Base-by-base conservation (phyloP, 2,329 filamentous ascomycete genomes). In the Pyrenophora seminiperda region DNA sequence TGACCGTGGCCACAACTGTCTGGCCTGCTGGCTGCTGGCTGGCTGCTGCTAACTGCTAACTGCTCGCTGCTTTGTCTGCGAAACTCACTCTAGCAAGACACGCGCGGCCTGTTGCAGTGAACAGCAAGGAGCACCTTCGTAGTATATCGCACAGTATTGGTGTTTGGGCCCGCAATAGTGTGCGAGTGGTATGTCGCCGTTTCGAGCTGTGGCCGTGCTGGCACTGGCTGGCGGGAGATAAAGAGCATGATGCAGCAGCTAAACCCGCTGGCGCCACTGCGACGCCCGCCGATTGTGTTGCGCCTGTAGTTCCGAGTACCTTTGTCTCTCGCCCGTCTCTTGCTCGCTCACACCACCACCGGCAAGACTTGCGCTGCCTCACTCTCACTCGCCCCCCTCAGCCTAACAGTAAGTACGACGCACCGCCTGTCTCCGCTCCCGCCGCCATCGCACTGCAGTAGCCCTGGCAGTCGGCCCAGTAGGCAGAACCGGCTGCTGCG, bases 401-500 rank as follows among this genome's bases (percentile, higher is more conserved):
- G 20, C 44, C 49, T 22, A 15, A 24, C 45, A 43, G 48, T 46
- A n/a, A n/a, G 41, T 42, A 31, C 52, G 40, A 41, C 45, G 47
- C 47, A 34, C 11, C 39, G 37, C 38, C 17, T 14, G 47, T 43
- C 51, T 55, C 56, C 54, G 53, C 55, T 52, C 41, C 54, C 50
- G 51, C 37, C 41, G 40, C 34, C 37, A 29, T 41, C 37, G 14
- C 39, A 45, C 45, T 22, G 31, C 39, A 41, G 39, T 41, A 29
- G 43, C 52, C 7, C 20, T 22, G 20, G 20, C 7, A 22, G 20
- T 9, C 24, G 24, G 9, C 24, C 10, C 7, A 27, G 40, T 30
- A 30, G 36, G 38, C 53, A 58, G 50, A 59, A 61, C 66, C 65
- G 61, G 65, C 59, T 57, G 58, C 47, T 63, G 61, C 61, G 60